Evolutionary conservation across 768 basidiomycete species (phyloP), one percentile per base, ranked within the genome.

Genomic region (Pleurotus tuoliensis): DNA sequence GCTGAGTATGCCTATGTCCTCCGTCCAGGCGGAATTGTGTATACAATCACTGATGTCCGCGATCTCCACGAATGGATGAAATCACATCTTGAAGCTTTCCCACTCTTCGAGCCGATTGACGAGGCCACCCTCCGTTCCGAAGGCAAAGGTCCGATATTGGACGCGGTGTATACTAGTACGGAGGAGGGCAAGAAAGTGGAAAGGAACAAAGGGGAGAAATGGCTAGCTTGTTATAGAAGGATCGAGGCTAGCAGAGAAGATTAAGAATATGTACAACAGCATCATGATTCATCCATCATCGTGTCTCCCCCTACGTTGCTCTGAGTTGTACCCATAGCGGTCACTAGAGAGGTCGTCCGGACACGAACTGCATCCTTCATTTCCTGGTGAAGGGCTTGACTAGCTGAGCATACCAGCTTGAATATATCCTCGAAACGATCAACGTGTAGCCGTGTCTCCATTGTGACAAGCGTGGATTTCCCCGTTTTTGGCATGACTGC

Each of bases 131-230:
- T 98, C 16, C 82, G 89, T n/a, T 74, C 76, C 8, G 82, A 89
- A 60, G 91, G 90, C 15, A 84, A 87, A 61, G 90, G 88, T 2
- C 76, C 82, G 0, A 83, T 94, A 47, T 67, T 95, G n/a, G 90
- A 92, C 61, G 90, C 87, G 2, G 86, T 96, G 15, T 87, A 87
- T 69, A 82, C 75, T 34, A 85, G 85, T 64, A 99, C 97, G 3
- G 97, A 99, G 70, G 97, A 99, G 72, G 96, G 97, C 4, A 92
- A 87, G 71, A 99, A 99, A 70, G 97, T 98, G 0, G 91, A 92
- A 68, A 77, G 96, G 67, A 98, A 97, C 67, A 76, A 79, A 16
- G 94, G 94, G 22, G 81, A 90, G 46, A 98, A 98, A 70, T 95
- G 88, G 87, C 79, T 96, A 30, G 92, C 91, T 4, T 96, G 94